phyloP scores from a whole-genome alignment of 176 grass and related monocot species.

The Hsuehochloa calcarea region DNA sequence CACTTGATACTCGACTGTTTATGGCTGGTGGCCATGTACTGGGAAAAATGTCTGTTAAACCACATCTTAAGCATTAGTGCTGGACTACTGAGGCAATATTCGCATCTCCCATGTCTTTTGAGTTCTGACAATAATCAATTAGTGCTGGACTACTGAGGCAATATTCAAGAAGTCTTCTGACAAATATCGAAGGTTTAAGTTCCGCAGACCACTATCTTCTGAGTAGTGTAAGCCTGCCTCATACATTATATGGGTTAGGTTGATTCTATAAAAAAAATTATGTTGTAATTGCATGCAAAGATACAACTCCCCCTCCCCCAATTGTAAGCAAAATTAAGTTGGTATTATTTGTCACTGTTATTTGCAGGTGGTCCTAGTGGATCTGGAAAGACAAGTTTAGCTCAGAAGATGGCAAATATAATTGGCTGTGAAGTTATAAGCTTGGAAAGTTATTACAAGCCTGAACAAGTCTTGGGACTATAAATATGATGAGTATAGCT shows the following conservation, averaged over 20 bases:
- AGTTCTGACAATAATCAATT: background rate
- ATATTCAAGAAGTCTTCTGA: background rate
- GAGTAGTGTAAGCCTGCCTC: background rate
- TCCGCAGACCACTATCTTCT: background rate
- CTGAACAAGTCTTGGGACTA: slow-evolving; percentile 96
- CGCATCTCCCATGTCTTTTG: background rate
- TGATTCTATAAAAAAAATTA: too few relatives aligned
- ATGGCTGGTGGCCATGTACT: background rate
- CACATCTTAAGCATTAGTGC: background rate
- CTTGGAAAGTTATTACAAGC: slow-evolving; percentile 98
- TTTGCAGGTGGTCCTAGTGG: slow-evolving; percentile 91
- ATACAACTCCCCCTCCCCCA: background rate
- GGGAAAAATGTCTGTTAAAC: slow-evolving; percentile 5
- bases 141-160: background rate
- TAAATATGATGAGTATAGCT: slow-evolving; percentile 96
- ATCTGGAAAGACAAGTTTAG: slow-evolving; percentile 95
- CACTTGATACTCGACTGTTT: background rate
- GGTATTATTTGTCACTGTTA: slow-evolving; percentile 10
- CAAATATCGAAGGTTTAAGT: background rate
- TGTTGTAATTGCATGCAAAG: slow-evolving; percentile 9
- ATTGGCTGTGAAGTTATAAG: slow-evolving; percentile 99
- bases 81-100: background rate
- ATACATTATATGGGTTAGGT: too few relatives aligned
- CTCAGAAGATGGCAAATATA: slow-evolving; percentile 99
- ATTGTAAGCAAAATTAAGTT: slow-evolving; percentile 27